Evolutionary conservation across 805 yeast genomes (phyloP), one percentile per base, ranked within the genome.

Genomic region (Saccharomycopsis javanensis): DNA sequence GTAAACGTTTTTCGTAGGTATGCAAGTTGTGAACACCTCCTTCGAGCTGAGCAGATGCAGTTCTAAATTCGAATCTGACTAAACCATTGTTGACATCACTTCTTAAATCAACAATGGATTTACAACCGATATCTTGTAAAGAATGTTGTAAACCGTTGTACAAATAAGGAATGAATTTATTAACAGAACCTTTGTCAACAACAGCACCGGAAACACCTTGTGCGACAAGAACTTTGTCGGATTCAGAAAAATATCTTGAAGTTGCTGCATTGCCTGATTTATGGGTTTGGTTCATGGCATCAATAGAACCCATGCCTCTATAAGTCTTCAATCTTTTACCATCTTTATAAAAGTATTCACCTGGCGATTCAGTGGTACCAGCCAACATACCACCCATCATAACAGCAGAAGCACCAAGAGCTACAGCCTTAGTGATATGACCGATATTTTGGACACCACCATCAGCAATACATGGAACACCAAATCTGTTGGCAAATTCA

Each of bases 371-470:
- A 62, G 94, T 75, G 60, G 99, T 94, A 77, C 99, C 99, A 61
- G 99, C 99, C 68, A 94, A 80, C 82, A 94, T 85, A 76, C 97
- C 96, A 71, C 99, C 99, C 99, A 94, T 94, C 99, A 94, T 94
- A 64, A 91, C 96, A 74, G 86, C 79, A 18, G 98, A 90, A 37
- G 99, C 96, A 75, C 99, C 99, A 61, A 94, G 79, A 61, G 98
- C 92, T 66, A 92, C 74, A 55, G 99, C 99, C 79, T 94, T 94
- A 67, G 92, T 85, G 72, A 94, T 88, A 79, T 94, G 99, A 65
- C 99, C 99, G 76, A 94, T 90, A 80, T 94, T 94, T 74, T 90
- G 92, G 68, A 94, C 84, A 83, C 99, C 99, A 80, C 99, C 99
- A 72, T 94, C 99, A 64, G 99, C 99, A 67, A 94, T 90, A 75